phyloP scores from a whole-genome alignment of 129 eudicot genomes.

The Sambucus nigra region DNA sequence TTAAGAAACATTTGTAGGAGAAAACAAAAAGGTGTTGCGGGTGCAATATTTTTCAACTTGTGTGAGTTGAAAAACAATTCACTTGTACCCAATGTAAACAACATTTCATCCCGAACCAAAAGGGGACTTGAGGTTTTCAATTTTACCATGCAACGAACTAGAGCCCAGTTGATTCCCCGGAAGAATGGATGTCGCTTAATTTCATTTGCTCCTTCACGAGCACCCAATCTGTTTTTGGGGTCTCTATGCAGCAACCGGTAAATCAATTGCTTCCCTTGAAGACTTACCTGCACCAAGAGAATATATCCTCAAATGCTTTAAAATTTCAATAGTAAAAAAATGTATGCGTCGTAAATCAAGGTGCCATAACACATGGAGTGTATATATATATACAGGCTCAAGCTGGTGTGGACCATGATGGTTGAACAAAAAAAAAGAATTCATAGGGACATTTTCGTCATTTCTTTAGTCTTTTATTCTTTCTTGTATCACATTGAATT shows the following conservation, averaged over 20 bases:
- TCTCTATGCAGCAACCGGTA: slow-evolving; percentile 85
- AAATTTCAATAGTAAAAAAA: neutral
- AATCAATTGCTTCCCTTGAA: slow-evolving; percentile 73
- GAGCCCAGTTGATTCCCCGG: slow-evolving; percentile 89
- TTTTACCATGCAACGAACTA: slow-evolving; percentile 83
- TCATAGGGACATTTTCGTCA: too few relatives aligned
- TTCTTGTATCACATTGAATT: too few relatives aligned
- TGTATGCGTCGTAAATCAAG: neutral
- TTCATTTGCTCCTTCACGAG: slow-evolving; percentile 89
- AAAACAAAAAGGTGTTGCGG: too few relatives aligned
- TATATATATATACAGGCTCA: too few relatives aligned
- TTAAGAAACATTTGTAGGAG: too few relatives aligned
- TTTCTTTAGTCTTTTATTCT: too few relatives aligned
- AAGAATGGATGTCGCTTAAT: slow-evolving; percentile 86
- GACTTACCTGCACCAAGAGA: slow-evolving; percentile 54
- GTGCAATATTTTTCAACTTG: too few relatives aligned
- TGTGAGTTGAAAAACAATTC: too few relatives aligned
- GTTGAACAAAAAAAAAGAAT: too few relatives aligned
- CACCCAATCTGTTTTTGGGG: slow-evolving; percentile 82
- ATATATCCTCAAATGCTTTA: neutral
- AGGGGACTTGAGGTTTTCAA: neutral
- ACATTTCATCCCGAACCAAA: too few relatives aligned
- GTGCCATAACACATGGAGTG: neutral
- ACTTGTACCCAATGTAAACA: too few relatives aligned
- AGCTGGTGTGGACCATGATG: too few relatives aligned